These are phyloP conservation scores for Neurospora sp. DNA, from an alignment of 495 filamentous ascomycete species.

Conservation along the genomic window DNA sequence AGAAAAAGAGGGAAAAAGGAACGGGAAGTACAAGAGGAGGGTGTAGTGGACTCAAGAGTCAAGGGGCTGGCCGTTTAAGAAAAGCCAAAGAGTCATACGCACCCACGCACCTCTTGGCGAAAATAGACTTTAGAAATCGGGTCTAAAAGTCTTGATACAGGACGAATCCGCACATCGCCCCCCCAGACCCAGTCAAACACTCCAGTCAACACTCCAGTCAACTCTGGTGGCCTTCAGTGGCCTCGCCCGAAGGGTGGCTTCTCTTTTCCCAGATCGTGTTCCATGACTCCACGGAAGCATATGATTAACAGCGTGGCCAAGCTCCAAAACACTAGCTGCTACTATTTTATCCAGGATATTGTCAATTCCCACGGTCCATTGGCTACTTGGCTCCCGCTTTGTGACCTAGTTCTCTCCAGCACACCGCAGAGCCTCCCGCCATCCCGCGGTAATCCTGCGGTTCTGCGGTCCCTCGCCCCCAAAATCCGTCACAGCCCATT, in stretches of 20 bases:
- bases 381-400: background rate
- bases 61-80: background rate
- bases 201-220: background rate
- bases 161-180: background rate
- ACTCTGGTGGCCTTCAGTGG: background rate
- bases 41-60: background rate
- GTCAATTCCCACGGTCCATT: background rate
- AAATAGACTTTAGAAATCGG: background rate
- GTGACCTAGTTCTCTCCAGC: background rate
- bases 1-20: conserved; percentile 8
- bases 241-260: background rate
- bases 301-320: background rate
- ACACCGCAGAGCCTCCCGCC: background rate
- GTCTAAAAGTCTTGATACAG: background rate
- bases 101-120: background rate
- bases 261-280: background rate
- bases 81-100: background rate
- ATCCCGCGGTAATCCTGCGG: background rate
- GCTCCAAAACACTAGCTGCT: background rate
- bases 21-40: background rate
- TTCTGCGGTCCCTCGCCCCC: background rate
- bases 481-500: background rate
- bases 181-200: background rate
- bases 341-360: background rate
- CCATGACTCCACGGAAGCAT: background rate